These are phyloP conservation scores for Paulownia fortunei DNA, from an alignment of 257 asterid species.

Conservation along the genomic window DNA sequence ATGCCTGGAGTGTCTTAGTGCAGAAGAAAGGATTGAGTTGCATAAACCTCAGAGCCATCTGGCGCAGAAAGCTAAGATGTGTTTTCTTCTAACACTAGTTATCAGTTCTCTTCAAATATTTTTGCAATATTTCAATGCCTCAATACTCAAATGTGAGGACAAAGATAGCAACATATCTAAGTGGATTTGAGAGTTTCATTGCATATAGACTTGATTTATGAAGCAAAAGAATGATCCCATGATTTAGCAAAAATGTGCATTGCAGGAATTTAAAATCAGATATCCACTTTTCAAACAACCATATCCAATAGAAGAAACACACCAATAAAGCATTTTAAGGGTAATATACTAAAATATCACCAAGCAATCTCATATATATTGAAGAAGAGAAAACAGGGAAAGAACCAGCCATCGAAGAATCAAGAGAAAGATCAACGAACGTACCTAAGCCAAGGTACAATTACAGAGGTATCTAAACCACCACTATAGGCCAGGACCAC, in stretches of 20 bases:
- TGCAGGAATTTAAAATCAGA: background rate
- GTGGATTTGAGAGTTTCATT: constrained; percentile 6
- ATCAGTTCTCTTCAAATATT: background rate
- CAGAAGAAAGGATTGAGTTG: background rate
- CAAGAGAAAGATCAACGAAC: background rate
- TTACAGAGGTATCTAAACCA: constrained; percentile 96
- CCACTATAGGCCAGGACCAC: constrained; percentile 98
- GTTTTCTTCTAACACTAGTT: background rate
- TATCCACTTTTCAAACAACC: background rate
- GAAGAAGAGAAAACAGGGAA: background rate
- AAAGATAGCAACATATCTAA: background rate
- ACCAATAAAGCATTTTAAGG: background rate
- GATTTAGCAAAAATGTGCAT: background rate
- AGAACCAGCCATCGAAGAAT: background rate
- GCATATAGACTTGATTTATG: background rate
- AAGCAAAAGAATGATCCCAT: background rate
- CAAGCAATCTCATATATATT: background rate
- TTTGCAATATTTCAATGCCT: too few species aligned
- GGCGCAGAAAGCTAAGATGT: background rate
- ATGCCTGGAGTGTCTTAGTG: background rate
- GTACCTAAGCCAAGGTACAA: constrained; percentile 98
- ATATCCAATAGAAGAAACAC: background rate
- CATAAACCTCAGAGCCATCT: background rate
- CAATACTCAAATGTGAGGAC: background rate
- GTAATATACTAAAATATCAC: background rate